phyloP scores from a whole-genome alignment of 345 rosid species.

The Pistacia atlantica region DNA sequence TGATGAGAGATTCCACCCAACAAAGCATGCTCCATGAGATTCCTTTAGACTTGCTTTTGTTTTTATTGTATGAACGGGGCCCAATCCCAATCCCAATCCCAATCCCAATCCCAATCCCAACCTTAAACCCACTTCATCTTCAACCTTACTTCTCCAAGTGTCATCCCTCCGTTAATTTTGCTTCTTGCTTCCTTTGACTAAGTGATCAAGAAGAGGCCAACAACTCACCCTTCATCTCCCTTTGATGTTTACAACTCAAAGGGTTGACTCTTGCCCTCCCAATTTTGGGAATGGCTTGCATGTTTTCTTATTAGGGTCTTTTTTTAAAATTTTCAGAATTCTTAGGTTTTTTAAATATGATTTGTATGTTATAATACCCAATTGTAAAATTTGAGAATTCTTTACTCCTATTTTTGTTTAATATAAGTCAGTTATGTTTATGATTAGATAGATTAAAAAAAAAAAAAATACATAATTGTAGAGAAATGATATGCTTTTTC shows the following conservation, averaged over 20 bases:
- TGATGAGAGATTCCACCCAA: constrained; percentile 14
- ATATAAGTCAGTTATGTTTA: too few species aligned
- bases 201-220: constrained; percentile 3
- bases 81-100: too few species aligned
- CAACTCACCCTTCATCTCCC: background rate
- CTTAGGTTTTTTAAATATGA: background rate
- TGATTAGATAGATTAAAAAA: too few species aligned
- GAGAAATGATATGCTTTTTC: too few species aligned
- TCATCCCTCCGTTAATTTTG: constrained; percentile 23
- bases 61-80: background rate
- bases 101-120: too few species aligned
- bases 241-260: constrained; percentile 5
- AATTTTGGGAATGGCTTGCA: constrained; percentile 26
- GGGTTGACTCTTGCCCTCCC: constrained; percentile 6
- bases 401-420: too few species aligned
- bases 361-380: too few species aligned
- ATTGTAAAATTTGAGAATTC: background rate
- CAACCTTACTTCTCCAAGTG: constrained; percentile 36
- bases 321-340: background rate
- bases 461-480: too few species aligned
- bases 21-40: constrained; percentile 9
- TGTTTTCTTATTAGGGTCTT: constrained; percentile 8
- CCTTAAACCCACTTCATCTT: background rate
- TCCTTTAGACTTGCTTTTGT: constrained; percentile 6
- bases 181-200: constrained; percentile 18